Evolutionary conservation across 179 eudicot genomes (phyloP).

Genomic region (Actinidia arguta): DNA sequence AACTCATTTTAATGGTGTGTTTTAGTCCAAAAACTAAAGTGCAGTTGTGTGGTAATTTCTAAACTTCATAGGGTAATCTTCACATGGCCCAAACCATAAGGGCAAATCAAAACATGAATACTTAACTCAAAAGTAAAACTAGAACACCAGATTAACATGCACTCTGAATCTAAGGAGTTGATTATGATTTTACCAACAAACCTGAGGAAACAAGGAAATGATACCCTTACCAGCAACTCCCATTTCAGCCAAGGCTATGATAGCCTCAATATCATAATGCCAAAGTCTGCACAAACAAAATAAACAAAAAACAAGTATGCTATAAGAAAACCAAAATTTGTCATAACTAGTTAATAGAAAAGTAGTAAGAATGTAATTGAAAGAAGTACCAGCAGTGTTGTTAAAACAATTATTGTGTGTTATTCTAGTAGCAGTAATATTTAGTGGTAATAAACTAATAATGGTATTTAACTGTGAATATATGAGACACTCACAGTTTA

Average conservation of each 20-base stretch:
- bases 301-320: slow-evolving; percentile 14
- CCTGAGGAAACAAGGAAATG: slow-evolving; percentile 90
- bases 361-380: background rate
- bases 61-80: no score
- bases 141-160: background rate
- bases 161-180: background rate
- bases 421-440: background rate
- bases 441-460: background rate
- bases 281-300: slow-evolving; percentile 61
- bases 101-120: background rate
- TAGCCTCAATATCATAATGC: slow-evolving; percentile 85
- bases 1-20: no score
- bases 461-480: background rate
- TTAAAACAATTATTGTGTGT: background rate
- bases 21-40: no score
- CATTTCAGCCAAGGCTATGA: slow-evolving; percentile 90
- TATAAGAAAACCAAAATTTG: background rate
- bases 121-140: background rate
- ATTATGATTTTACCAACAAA: slow-evolving; percentile 32
- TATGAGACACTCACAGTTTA: background rate
- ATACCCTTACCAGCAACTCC: slow-evolving; percentile 87
- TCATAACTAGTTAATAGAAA: background rate
- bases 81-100: background rate
- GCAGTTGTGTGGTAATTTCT: no score
- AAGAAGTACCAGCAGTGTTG: background rate